Evolutionary conservation across 2,329 filamentous ascomycete species (phyloP), one percentile per base, ranked within the genome.

Genomic region (Mollisia scopiformis): DNA sequence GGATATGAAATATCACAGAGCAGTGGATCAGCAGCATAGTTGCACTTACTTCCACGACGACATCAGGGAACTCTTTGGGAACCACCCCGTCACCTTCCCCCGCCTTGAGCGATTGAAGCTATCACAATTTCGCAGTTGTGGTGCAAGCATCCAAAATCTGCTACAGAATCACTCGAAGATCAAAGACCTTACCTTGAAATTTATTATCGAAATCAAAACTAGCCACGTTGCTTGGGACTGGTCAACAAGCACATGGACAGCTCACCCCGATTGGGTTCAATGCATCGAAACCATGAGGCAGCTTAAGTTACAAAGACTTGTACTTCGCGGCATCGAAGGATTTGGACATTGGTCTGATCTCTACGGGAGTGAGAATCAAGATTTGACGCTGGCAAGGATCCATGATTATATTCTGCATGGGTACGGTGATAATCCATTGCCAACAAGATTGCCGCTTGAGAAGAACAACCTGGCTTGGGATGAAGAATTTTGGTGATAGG

Each of bases 371-470:
- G 50, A 58, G 43, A 47, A 58, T 37, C 10, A 35, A 16, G 16
- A 37, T 30, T 21, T 59, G 11, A 23, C 23, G n/a, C 49, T 49
- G 2, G 14, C 49, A n/a, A 50, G 31, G 16, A 50, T 59, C 25
- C 37, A 57, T 23, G 39, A 59, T 27, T 60, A 60, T 23, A 31
- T 55, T 16, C 37, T 60, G 30, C 33, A 60, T 55, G 43, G 47
- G 8, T 46, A 46, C 27, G 41, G 41, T 25, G 41, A 46, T 23
- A 46, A 46, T 14, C 41, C 41, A 3, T 27, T 46, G 16, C 19
- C 23, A 27, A 46, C 41, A 13, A 19, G 41, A 2, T 27, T 13
- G 5, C 21, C 41, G 2, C 2, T 46, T 23, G 16, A 46, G 41
- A 14, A 46, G 41, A 46, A 46, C 23, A 14, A 14, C 4, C 16